These are phyloP conservation scores for Trichoderma guizhouense DNA, from an alignment of 2,329 filamentous ascomycete species.

Conservation along the genomic window DNA sequence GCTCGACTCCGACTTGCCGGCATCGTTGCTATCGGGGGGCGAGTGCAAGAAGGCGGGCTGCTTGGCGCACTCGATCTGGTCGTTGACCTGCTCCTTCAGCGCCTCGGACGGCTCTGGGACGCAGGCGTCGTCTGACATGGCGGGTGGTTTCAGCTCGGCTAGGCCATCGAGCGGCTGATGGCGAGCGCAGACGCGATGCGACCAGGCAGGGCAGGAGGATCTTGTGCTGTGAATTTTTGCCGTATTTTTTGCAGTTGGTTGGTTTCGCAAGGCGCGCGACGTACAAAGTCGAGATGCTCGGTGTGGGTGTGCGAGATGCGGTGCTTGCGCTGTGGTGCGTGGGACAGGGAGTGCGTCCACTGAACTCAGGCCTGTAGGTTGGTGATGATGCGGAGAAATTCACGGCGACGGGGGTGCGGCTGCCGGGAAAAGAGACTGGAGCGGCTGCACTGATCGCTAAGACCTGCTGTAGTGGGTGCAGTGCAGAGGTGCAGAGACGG, in stretches of 20 bases:
- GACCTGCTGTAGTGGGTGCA: neutral
- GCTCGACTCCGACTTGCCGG: constrained; percentile 55
- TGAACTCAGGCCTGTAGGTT: neutral
- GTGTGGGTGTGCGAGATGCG: constrained; percentile 18
- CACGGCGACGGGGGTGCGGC: constrained; percentile 20
- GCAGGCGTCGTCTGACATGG: constrained; percentile 57
- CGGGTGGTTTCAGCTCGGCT: constrained; percentile 36
- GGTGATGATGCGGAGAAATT: constrained; percentile 28
- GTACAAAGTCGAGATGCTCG: constrained; percentile 13
- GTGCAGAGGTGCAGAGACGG: neutral
- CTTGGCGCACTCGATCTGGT: constrained; percentile 37
- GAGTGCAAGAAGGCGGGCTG: constrained; percentile 53
- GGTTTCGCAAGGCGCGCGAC: constrained; percentile 10
- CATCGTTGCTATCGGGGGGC: constrained; percentile 62
- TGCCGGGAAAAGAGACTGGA: constrained; percentile 18
- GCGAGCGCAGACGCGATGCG: constrained; percentile 17
- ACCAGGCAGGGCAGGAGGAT: neutral
- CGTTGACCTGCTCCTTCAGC: constrained; percentile 27
- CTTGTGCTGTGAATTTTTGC: neutral
- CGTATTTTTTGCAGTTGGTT: neutral
- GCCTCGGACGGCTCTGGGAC: constrained; percentile 37
- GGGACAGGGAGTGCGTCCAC: constrained; percentile 20
- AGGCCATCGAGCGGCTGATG: constrained; percentile 31
- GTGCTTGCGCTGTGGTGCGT: constrained; percentile 19
- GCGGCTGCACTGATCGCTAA: neutral